Base-by-base conservation (phyloP, 75 land plant species). In the Pseudotsuga menziesii region DNA sequence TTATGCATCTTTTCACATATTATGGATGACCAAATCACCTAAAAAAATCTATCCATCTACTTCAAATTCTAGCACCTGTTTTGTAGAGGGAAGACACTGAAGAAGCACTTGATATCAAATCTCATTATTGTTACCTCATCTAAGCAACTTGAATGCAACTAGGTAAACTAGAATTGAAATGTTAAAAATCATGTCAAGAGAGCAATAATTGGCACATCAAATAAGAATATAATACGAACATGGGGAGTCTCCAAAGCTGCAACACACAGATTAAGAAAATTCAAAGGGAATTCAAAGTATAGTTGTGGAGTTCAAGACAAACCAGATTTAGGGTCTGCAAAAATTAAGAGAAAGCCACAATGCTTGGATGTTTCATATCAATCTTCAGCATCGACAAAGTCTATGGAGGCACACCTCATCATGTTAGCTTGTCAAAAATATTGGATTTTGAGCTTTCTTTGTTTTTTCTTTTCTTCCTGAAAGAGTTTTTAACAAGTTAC, bases 21-120 rank as follows among this genome's bases (percentile, higher is more conserved):
- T n/a, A n/a, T n/a, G n/a, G n/a, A n/a, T n/a, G n/a, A n/a, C n/a
- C n/a, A n/a, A n/a, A n/a, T n/a, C n/a, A n/a, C n/a, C n/a, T n/a
- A n/a, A n/a, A n/a, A n/a, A n/a, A n/a, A n/a, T n/a, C n/a, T n/a
- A n/a, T n/a, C n/a, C n/a, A n/a, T n/a, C n/a, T n/a, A n/a, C n/a
- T n/a, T n/a, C n/a, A n/a, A n/a, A n/a, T n/a, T n/a, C n/a, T n/a
- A n/a, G n/a, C n/a, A n/a, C n/a, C n/a, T n/a, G n/a, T n/a, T n/a
- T n/a, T n/a, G 74, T 22, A 72, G 54, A 25, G 74, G 12, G 22
- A 25, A 72, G 29, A 22, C 29, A 23, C 3, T 72, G 57, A 72
- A 72, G 44, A 44, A 73, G 57, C 57, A 35, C 7, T 54, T n/a
- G 44, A 23, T 73, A 73, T 73, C 57, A 54, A 35, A 73, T 23